phyloP scores from a whole-genome alignment of 176 grass and related monocot species.

The Rhipidocladum racemiflorum region DNA sequence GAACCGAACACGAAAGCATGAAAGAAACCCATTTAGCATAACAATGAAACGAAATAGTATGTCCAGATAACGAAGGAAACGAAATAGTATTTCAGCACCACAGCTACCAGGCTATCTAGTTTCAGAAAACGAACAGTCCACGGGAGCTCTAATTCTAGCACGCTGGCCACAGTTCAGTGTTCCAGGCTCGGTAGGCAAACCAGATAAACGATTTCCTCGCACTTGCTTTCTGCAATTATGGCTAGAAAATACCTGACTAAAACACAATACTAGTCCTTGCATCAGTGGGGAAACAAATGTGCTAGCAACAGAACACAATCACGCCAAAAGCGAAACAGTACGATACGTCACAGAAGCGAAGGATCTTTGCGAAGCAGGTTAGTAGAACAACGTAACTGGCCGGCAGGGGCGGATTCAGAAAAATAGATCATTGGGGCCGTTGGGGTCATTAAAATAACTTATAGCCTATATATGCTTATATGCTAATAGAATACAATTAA shows the following conservation, averaged over 20 bases:
- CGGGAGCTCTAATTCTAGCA: neutral
- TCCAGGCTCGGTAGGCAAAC: neutral
- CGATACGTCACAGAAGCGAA: neutral
- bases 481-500: no score
- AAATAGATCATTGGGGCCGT: no score
- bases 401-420: no score
- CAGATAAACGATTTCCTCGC: neutral
- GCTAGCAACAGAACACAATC: neutral
- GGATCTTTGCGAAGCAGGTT: neutral
- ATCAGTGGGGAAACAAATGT: neutral
- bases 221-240: neutral
- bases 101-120: neutral
- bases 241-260: neutral
- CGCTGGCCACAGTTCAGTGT: neutral
- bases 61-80: neutral
- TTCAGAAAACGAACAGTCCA: neutral
- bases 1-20: neutral
- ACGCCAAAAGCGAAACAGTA: neutral
- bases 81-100: neutral
- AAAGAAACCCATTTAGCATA: neutral
- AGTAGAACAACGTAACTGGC: neutral
- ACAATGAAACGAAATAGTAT: neutral
- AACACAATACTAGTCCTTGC: neutral
- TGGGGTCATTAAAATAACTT: no score
- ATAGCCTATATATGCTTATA: no score